A percentile compares a stretch with the other conserved stretches of the same genome.
Conservation (phyloP, 441 rosid species). For the Mallotus japonicus region DNA sequence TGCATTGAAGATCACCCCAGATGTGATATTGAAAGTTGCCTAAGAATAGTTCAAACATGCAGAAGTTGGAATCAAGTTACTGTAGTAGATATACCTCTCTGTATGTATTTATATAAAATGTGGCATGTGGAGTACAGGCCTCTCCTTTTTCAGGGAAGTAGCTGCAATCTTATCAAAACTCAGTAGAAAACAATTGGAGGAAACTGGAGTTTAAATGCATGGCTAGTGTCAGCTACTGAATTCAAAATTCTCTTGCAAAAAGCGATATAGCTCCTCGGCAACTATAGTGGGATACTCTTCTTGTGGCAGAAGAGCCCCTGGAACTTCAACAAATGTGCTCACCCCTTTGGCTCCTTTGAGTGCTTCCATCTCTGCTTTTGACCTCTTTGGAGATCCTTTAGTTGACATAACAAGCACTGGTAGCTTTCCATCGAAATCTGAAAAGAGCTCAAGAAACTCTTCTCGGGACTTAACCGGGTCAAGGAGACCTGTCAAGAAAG, state of each 20-base stretch:
- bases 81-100: no score
- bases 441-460: slow-evolving; percentile 67
- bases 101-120: no score
- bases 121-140: no score
- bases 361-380: slow-evolving; percentile 91
- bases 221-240: slow-evolving; percentile 22
- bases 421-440: slow-evolving; percentile 52
- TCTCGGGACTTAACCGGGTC: slow-evolving; percentile 77
- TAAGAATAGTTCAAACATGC: no score
- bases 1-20: no score
- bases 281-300: slow-evolving; percentile 75
- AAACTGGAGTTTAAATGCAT: not conserved
- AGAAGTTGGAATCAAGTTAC: no score
- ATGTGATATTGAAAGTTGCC: no score
- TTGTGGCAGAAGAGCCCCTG: slow-evolving; percentile 81
- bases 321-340: slow-evolving; percentile 65
- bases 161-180: not conserved
- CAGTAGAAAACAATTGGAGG: not conserved
- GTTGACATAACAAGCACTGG: slow-evolving; percentile 66
- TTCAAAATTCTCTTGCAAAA: slow-evolving; percentile 54
- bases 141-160: no score
- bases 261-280: slow-evolving; percentile 51
- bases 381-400: slow-evolving; percentile 74
- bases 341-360: slow-evolving; percentile 70
- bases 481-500: slow-evolving; percentile 85